phyloP scores from a whole-genome alignment of 176 grass and related monocot genomes.

The Calamus simplicifolius region DNA sequence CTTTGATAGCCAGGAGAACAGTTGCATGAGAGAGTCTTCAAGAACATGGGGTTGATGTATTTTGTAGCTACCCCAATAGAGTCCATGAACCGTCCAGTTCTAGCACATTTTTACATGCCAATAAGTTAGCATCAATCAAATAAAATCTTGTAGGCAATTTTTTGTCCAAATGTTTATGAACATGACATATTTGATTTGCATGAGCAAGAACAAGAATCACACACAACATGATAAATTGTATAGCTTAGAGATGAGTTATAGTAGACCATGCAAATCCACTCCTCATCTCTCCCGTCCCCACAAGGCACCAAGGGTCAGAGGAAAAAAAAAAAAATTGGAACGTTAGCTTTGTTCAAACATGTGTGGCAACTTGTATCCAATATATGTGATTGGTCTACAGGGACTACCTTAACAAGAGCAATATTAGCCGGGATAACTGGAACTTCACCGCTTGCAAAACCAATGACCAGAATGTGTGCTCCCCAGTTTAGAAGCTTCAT shows the following conservation, averaged over 20 bases:
- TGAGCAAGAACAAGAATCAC: too few species aligned
- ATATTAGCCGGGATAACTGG: conserved; percentile 73
- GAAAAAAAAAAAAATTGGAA: too few species aligned
- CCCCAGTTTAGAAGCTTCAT: conserved; percentile 96
- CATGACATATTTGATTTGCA: too few species aligned
- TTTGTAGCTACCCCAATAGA: conserved; percentile 86
- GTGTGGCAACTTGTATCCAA: too few species aligned
- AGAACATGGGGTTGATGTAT: conserved; percentile 49
- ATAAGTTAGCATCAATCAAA: conserved; percentile 7
- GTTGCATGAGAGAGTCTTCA: conserved; percentile 65
- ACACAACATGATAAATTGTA: too few species aligned
- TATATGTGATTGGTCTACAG: neutral
- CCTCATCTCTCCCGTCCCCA: too few species aligned
- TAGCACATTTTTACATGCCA: conserved; percentile 28
- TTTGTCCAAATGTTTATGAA: too few species aligned
- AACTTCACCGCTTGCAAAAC: conserved; percentile 94
- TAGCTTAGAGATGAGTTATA: too few species aligned
- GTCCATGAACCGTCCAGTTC: conserved; percentile 95
- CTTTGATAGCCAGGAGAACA: conserved; percentile 78
- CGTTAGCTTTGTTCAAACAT: too few species aligned
- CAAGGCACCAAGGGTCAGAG: too few species aligned
- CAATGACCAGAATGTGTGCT: conserved; percentile 88
- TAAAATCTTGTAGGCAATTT: too few species aligned
- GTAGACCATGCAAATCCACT: too few species aligned
- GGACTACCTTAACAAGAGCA: conserved; percentile 78